A percentile compares a stretch with the other conserved stretches of the same genome.
Evolutionary conservation across 1,284 basidiomycete genomes (phyloP).

Genomic region (Puccinia novopanici): DNA sequence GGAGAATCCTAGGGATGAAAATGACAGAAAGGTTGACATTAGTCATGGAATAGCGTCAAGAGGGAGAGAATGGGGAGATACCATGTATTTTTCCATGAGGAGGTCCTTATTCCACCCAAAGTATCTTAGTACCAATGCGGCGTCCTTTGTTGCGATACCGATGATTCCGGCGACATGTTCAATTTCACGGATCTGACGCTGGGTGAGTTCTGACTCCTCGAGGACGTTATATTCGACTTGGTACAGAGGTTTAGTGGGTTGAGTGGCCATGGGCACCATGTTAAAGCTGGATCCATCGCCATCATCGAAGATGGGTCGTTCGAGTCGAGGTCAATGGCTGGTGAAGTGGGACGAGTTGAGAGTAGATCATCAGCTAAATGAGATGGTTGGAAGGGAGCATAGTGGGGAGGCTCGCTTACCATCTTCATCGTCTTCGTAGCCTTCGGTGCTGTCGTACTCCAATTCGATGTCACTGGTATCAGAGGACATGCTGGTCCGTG

Average conservation of each 20-base stretch:
- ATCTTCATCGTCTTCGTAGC: conserved; percentile 48
- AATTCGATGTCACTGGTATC: conserved; percentile 43
- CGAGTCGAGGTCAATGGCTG: conserved; percentile 40
- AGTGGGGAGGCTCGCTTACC: conserved; percentile 2
- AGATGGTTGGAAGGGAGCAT: neutral
- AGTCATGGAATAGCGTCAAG: neutral
- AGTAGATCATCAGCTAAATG: neutral
- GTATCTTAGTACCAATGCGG: conserved; percentile 78
- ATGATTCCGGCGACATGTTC: conserved; percentile 82
- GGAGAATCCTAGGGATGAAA: conserved; percentile 58
- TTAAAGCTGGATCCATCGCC: conserved; percentile 30
- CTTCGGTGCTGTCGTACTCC: conserved; percentile 46
- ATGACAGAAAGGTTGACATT: neutral
- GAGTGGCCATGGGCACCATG: conserved; percentile 8
- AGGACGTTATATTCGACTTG: conserved; percentile 60
- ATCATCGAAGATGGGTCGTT: conserved; percentile 37
- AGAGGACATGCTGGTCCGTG: conserved; percentile 33
- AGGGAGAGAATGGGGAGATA: conserved; percentile 26
- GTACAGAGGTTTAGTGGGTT: conserved; percentile 8
- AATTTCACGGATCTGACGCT: conserved; percentile 73
- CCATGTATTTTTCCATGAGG: conserved; percentile 64
- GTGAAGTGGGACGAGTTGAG: too few species aligned
- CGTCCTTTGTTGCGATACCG: conserved; percentile 73
- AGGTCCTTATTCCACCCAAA: conserved; percentile 94
- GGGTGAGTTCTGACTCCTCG: conserved; percentile 65